A percentile compares a stretch with the other conserved stretches of the same genome.
Conservation (phyloP, 2,329 filamentous ascomycete genomes). For the Claviceps humidiphila region DNA sequence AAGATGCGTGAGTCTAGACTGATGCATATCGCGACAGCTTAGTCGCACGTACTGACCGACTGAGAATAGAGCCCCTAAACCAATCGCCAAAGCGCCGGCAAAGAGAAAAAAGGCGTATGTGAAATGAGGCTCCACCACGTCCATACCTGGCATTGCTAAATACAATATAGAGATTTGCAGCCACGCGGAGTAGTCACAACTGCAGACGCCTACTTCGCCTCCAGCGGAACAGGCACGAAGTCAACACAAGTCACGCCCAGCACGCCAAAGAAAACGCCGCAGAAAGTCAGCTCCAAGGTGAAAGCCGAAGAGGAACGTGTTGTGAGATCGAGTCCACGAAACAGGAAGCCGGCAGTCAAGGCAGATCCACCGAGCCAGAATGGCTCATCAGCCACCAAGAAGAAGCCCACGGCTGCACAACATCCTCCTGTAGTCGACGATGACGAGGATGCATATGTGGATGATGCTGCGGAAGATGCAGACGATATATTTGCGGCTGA, state of each 20-base stretch:
- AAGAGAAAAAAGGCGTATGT: conserved; percentile 44
- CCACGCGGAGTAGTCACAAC: conserved; percentile 38
- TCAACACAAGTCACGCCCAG: conserved; percentile 17
- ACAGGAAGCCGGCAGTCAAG: conserved; percentile 25
- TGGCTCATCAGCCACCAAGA: conserved; percentile 22
- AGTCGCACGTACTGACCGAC: not conserved
- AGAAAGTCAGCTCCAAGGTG: conserved; percentile 27
- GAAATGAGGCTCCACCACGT: not conserved
- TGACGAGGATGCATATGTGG: conserved; percentile 42
- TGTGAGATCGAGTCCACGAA: conserved; percentile 40
- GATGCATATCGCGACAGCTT: not conserved
- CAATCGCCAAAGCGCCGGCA: conserved; percentile 31
- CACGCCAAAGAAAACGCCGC: conserved; percentile 21
- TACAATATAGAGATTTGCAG: conserved; percentile 22
- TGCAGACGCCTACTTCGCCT: conserved; percentile 45
- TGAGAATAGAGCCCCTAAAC: conserved; percentile 34
- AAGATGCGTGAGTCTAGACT: conserved; percentile 18
- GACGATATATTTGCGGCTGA: conserved; percentile 77
- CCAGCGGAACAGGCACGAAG: conserved; percentile 26
- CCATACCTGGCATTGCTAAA: not conserved
- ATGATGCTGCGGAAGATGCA: conserved; percentile 56
- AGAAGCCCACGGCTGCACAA: conserved; percentile 27
- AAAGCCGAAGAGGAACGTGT: conserved; percentile 27
- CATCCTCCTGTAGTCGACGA: conserved; percentile 30
- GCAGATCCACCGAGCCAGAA: conserved; percentile 17